Base-by-base conservation (phyloP, 371 early-diverging fungal species). In the Mucor plumbeus region DNA sequence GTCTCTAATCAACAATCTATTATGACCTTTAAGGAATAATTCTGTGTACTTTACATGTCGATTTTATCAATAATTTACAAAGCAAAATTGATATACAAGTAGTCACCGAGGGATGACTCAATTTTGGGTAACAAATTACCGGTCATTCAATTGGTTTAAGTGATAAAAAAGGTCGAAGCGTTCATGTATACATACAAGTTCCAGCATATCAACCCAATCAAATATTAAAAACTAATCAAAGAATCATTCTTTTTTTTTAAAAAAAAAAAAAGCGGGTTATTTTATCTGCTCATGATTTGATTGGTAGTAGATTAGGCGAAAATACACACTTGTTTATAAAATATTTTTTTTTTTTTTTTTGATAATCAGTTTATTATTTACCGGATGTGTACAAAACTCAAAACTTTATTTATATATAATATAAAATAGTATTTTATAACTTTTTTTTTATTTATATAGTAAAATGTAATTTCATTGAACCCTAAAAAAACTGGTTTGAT, bases 71-170 rank as follows among this genome's bases (percentile, higher is more conserved):
- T 19, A 11, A 36, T 21, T 48, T 48, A 19, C 48, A 61, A 35
- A 34, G 19, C 4, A 31, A 59, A 48, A 47, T 48, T 61, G 47
- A 48, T 61, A 38, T 40, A 34, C 63, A 63, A 41, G 38, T 50
- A 59, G 59, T 64, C 56, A 64, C 64, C 64, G 64, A 64, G 57
- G 34, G 57, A 59, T 64, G 64, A 64, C 64, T 64, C 64, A 64
- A 57, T 64, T 64, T 64, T 56, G 55, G 41, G 64, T 64, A 64
- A 64, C 64, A 31, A 34, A 56, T 19, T 15, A 39, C 38, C 62
- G 56, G 57, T 47, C 33, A 9, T 44, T 65, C n/a, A 58, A 55
- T 60, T 44, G 44, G 44, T n/a, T 5, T 44, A 44, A 17, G 15
- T 17, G 44, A 44, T 44, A 44, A 44, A 44, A 44, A 44, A 26